Percentiles rank a stretch among this genome's conserved stretches.
phyloP scores from a whole-genome alignment of 371 early-diverging fungal species.

The Vairimorpha ceranae region DNA sequence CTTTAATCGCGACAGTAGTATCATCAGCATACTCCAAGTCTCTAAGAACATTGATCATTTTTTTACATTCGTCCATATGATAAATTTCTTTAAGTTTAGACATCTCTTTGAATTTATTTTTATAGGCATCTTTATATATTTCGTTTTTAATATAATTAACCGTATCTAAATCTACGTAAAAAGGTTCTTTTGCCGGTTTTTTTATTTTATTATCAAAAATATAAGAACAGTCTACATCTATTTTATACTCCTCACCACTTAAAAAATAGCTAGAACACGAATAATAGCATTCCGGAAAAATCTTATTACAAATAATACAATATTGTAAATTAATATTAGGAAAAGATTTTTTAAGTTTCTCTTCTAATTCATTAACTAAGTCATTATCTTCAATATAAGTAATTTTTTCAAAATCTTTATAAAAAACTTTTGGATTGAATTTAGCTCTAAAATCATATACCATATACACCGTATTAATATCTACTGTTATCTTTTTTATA shows the following conservation, averaged over 20 bases:
- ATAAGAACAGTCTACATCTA: background rate
- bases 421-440: constrained; percentile 43
- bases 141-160: constrained; percentile 15
- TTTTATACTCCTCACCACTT: background rate
- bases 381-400: background rate
- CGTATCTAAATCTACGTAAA: background rate
- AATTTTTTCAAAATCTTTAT: constrained; percentile 37
- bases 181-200: background rate
- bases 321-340: constrained; percentile 8
- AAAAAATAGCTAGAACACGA: constrained; percentile 20
- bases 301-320: constrained; percentile 45
- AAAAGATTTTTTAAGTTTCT: constrained; percentile 12
- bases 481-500: constrained; percentile 9
- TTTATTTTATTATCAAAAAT: background rate
- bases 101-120: constrained; percentile 37
- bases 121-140: constrained; percentile 1
- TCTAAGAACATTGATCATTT: constrained; percentile 61
- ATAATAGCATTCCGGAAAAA: constrained; percentile 14
- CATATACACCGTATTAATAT: constrained; percentile 7
- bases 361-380: constrained; percentile 3
- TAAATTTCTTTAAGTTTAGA: constrained; percentile 47
- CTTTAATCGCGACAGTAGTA: constrained; percentile 71
- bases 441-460: constrained; percentile 44
- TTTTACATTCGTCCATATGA: constrained; percentile 63
- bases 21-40: constrained; percentile 58